Evolutionary conservation across 805 yeast species (phyloP), one percentile per base, ranked within the genome.

Genomic region (Ogataea nonfermentans): DNA sequence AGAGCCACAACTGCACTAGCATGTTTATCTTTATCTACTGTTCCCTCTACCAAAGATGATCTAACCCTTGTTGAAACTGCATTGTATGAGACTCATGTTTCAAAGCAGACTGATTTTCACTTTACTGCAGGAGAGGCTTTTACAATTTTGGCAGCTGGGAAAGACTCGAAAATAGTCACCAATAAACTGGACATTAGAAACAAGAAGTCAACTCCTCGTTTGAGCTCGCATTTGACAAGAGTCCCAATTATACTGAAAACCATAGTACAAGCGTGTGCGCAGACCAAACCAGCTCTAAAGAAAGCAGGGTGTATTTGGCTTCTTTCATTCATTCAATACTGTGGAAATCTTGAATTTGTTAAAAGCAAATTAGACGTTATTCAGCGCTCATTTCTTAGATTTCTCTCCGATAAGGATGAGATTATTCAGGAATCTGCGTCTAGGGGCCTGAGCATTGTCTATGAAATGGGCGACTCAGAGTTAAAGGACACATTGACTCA

Each of bases 381-480:
- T 29, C 96, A 91, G 57, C 55, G 74, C 4, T 65, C 83, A 1
- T 90, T 91, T 52, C 79, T 88, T 84, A 72, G 74, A 44, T 85
- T 86, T 54, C 67, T 91, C 40, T 79, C 86, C 0, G 93, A 84
- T 47, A 68, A 81, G 36, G 96, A 91, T 56, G 96, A 90, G 22
- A 62, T 89, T 13, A 70, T 89, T n/a, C 97, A 91, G 56, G 97
- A 91, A 44, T 76, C 93, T 9, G 96, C 98, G 0, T 80, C 95
- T 0, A 71, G 95, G 49, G 99, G 97, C 3, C 68, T 91, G 37
- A 78, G 90, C 47, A 65, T 90, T 12, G 74, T 89, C 4, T 91
- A 85, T 55, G 96, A 90, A 43, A 62, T 77, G 46, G 95, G 96
- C 11, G 80, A 79, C 48, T 41, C 56, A 4, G 82, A 79, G 7